Conservation (phyloP, 2,329 filamentous ascomycete species). For the Teratosphaeria nubilosa region DNA sequence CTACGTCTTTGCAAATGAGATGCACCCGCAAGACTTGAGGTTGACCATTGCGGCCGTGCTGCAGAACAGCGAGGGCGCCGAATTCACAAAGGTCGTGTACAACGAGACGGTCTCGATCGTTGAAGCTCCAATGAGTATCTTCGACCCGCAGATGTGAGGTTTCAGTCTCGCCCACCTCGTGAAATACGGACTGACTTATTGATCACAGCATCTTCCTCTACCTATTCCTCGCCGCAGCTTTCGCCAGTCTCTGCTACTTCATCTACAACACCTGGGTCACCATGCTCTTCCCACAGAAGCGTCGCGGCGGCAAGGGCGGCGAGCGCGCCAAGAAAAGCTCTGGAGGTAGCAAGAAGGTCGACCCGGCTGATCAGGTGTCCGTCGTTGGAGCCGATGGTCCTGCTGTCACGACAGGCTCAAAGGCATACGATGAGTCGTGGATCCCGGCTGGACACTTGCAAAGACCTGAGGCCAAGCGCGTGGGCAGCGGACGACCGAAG, state of each 20-base stretch:
- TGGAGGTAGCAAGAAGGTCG: conserved; percentile 58
- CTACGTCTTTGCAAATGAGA: conserved; percentile 79
- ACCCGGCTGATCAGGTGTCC: conserved; percentile 46
- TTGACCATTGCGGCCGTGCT: conserved; percentile 70
- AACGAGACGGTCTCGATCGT: conserved; percentile 78
- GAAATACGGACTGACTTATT: conserved; percentile 2
- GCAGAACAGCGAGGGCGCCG: conserved; percentile 51
- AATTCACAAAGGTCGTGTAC: conserved; percentile 71
- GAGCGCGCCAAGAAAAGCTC: conserved; percentile 55
- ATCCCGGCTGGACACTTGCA: conserved; percentile 84
- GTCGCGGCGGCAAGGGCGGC: conserved; percentile 47
- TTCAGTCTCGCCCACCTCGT: neutral
- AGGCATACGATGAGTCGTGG: conserved; percentile 85
- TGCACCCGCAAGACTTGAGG: conserved; percentile 82
- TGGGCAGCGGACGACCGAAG: conserved; percentile 42
- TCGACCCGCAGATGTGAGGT: conserved; percentile 6
- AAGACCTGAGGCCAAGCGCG: conserved; percentile 60
- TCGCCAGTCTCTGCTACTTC: conserved; percentile 78
- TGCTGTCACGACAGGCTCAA: conserved; percentile 57
- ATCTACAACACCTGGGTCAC: conserved; percentile 98
- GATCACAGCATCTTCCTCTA: conserved; percentile 86
- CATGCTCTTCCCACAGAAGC: conserved; percentile 83
- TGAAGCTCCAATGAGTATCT: conserved; percentile 56
- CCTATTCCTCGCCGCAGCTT: conserved; percentile 70
- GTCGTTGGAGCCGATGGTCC: conserved; percentile 63